Evolutionary conservation across 1,139 yeast species (phyloP).

Genomic region (Kodamaea suecica): DNA sequence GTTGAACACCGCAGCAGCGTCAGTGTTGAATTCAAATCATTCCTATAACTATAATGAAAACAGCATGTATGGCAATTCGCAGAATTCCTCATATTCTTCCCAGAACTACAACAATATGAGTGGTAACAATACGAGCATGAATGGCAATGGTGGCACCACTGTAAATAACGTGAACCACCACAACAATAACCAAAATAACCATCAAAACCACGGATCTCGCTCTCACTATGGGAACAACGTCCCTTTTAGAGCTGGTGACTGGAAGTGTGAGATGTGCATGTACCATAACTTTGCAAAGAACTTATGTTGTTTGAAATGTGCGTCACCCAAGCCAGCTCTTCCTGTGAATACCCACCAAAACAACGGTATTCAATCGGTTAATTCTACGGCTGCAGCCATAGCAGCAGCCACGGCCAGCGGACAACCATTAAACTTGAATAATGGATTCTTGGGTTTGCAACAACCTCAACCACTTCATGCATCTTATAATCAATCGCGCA

Average conservation of each 20-base stretch:
- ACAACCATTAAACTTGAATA: constrained; percentile 40
- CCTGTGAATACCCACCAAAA: constrained; percentile 24
- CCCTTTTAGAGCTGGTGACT: constrained; percentile 95
- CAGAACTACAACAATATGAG: constrained; percentile 8
- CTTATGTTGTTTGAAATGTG: constrained; percentile 81
- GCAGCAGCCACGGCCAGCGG: constrained; percentile 57
- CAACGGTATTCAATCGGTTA: constrained; percentile 32
- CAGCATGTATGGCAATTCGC: constrained; percentile 3
- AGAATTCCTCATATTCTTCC: constrained; percentile 5
- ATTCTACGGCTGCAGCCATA: constrained; percentile 49
- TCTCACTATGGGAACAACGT: constrained; percentile 44
- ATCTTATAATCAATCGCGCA: constrained; percentile 13
- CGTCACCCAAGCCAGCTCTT: constrained; percentile 64
- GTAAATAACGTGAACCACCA: constrained; percentile 11
- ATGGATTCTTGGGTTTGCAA: constrained; percentile 27
- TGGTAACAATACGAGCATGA: constrained; percentile 1
- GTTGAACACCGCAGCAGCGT: constrained; percentile 18
- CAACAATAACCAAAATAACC: constrained; percentile 16
- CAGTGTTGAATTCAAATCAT: constrained; percentile 11
- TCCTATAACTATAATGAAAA: constrained; percentile 9
- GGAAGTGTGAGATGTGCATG: constrained; percentile 88
- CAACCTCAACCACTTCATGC: constrained; percentile 30
- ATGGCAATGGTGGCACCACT: constrained; percentile 2
- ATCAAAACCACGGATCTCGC: constrained; percentile 17
- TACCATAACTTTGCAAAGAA: constrained; percentile 95